These are phyloP conservation scores for Lecanicillium sp. DNA, from an alignment of 2,329 filamentous ascomycete genomes.

Conservation along the genomic window DNA sequence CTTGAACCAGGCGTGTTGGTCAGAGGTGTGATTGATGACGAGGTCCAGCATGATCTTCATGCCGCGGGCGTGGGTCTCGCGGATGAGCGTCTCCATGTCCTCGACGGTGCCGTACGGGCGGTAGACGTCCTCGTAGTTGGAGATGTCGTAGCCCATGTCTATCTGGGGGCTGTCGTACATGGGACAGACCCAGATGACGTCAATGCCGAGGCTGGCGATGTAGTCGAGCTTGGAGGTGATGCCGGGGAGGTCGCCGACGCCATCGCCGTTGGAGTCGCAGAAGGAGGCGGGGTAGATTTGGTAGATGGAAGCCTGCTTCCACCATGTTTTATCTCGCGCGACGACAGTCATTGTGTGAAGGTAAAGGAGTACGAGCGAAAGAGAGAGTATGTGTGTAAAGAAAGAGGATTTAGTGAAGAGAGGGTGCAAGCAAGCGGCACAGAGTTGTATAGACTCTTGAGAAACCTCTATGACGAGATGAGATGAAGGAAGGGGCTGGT, in stretches of 20 bases:
- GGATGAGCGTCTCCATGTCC: constrained; percentile 58
- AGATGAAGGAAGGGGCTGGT: too few relatives aligned
- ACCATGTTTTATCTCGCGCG: constrained; percentile 35
- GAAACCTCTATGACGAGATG: too few relatives aligned
- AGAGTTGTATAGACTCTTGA: not conserved
- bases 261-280: constrained; percentile 51
- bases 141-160: constrained; percentile 67
- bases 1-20: constrained; percentile 66
- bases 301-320: constrained; percentile 53
- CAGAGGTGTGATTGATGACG: constrained; percentile 72
- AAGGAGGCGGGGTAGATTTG: constrained; percentile 56
- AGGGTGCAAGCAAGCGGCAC: not conserved
- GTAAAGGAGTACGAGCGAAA: not conserved
- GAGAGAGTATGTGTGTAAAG: not conserved
- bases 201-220: constrained; percentile 52
- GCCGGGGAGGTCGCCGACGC: constrained; percentile 57
- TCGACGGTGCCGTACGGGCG: constrained; percentile 59
- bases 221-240: constrained; percentile 58
- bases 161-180: constrained; percentile 59
- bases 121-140: constrained; percentile 61
- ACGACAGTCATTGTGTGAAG: constrained; percentile 20
- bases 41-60: constrained; percentile 71
- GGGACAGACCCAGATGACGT: constrained; percentile 63
- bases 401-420: not conserved
- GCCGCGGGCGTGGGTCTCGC: constrained; percentile 52